A percentile compares a stretch with the other conserved stretches of the same genome.
These are phyloP conservation scores for Mortierella sp. DNA, from an alignment of 371 early-diverging fungal species.

Conservation along the genomic window DNA sequence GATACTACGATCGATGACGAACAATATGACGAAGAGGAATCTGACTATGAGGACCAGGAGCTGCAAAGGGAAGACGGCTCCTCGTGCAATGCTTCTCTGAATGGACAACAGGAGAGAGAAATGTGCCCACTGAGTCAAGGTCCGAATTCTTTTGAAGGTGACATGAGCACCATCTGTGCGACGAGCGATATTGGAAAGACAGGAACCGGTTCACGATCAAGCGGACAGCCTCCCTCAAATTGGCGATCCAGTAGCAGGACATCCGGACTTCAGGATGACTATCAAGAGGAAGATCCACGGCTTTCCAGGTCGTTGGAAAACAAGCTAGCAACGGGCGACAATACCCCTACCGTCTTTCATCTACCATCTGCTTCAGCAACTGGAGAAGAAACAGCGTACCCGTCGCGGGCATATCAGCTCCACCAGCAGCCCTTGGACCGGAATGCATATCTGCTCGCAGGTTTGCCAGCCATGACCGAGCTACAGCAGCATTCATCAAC, in stretches of 20 bases:
- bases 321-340: not conserved
- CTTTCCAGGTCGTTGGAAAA: not conserved
- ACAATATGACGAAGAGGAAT: slow-evolving; percentile 3
- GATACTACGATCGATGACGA: slow-evolving; percentile 38
- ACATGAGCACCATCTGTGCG: slow-evolving; percentile 31
- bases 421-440: not conserved
- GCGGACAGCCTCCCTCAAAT: not conserved
- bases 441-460: not conserved
- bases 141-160: slow-evolving; percentile 14
- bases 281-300: not conserved
- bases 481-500: slow-evolving; percentile 2
- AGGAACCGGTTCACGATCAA: slow-evolving; percentile 8
- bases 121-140: not conserved
- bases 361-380: slow-evolving; percentile 10
- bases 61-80: slow-evolving; percentile 11
- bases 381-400: slow-evolving; percentile 13
- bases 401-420: slow-evolving; percentile 26
- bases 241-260: slow-evolving; percentile 14
- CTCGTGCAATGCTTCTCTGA: not conserved
- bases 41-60: slow-evolving; percentile 2
- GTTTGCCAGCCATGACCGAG: slow-evolving; percentile 10
- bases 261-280: slow-evolving; percentile 2
- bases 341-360: not conserved
- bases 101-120: slow-evolving; percentile 1
- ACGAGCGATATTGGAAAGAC: slow-evolving; percentile 16